Evolutionary conservation across 108 stramenopile species (phyloP).

Genomic region (Craspedostauros australis): DNA sequence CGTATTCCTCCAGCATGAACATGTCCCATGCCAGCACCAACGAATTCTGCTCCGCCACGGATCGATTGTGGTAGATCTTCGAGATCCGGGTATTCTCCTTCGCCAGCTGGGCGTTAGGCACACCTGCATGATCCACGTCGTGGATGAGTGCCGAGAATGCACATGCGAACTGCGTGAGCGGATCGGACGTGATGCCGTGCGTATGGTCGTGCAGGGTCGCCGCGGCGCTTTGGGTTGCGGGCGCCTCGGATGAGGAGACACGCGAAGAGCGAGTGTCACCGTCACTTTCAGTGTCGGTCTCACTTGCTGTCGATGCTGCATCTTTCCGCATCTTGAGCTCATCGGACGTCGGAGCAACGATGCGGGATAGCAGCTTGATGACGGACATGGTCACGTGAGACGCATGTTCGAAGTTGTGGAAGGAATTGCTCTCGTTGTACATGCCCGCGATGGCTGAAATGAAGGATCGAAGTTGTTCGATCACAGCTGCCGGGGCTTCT

Average conservation of each 20-base stretch:
- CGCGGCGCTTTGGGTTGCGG: too few species aligned
- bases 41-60: slow-evolving; percentile 32
- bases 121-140: slow-evolving; percentile 33
- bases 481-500: too few species aligned
- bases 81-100: slow-evolving; percentile 19
- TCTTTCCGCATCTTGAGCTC: too few species aligned
- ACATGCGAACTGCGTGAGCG: slow-evolving; percentile 44
- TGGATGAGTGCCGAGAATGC: slow-evolving; percentile 32
- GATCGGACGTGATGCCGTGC: slow-evolving; percentile 60
- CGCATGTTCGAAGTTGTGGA: slow-evolving; percentile 32
- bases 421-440: slow-evolving; percentile 21
- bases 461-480: too few species aligned
- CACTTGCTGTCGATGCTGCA: too few species aligned
- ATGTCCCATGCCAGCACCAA: slow-evolving; percentile 28
- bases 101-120: slow-evolving; percentile 23
- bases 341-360: too few species aligned
- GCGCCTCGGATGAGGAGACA: too few species aligned
- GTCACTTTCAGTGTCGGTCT: too few species aligned
- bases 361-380: slow-evolving; percentile 9
- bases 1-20: slow-evolving; percentile 27
- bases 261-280: too few species aligned
- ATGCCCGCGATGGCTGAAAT: too few species aligned
- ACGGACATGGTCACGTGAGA: slow-evolving; percentile 12
- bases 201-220: slow-evolving; percentile 28
- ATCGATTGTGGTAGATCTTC: slow-evolving; percentile 14